Evolutionary conservation across 164 flowering plant genomes (phyloP), one percentile per base, ranked within the genome.

Genomic region (Saururus chinensis): DNA sequence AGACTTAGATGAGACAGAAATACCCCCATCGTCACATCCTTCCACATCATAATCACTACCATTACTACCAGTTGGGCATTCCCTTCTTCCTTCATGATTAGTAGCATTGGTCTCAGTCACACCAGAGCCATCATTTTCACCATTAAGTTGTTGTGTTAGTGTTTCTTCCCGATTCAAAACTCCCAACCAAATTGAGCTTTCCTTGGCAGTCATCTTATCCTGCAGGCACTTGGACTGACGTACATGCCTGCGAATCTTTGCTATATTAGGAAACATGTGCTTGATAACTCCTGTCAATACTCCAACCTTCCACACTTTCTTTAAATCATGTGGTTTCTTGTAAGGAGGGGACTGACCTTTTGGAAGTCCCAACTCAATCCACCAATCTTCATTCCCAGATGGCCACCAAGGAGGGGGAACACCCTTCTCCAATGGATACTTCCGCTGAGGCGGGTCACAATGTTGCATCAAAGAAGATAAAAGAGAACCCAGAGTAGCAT

Each of bases 231-330:
- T 89, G 10, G 96, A 89, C 59, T 78, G 80, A 49, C 87, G 76
- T 7, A 89, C 80, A 60, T 81, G 86, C 71, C 77, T 81, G 71
- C 83, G 82, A 48, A 89, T 83, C 77, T 85, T 89, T 30, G 86
- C 84, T 64, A 89, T 80, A 77, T 89, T 80, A 41, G 96, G 96
- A n/a, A 89, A 89, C 96, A 89, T 87, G 56, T 89, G 96, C 77
- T 83, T 89, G 61, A 89, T 86, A 19, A 89, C 96, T 14, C 87
- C 82, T 3, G 89, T 87, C 51, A 89, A 68, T 1, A 78, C 81
- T 42, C 79, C 70, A 21, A 78, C 81, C 62, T 77, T 78, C 81
- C 81, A 78, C 17, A 72, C 70, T 70, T 78, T 78, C 67, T 78
- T 78, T 70, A 78, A 63, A 71, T 75, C 79, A 61, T 78, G 81